phyloP scores from a whole-genome alignment of 306 rosid species.

The Datisca glomerata region DNA sequence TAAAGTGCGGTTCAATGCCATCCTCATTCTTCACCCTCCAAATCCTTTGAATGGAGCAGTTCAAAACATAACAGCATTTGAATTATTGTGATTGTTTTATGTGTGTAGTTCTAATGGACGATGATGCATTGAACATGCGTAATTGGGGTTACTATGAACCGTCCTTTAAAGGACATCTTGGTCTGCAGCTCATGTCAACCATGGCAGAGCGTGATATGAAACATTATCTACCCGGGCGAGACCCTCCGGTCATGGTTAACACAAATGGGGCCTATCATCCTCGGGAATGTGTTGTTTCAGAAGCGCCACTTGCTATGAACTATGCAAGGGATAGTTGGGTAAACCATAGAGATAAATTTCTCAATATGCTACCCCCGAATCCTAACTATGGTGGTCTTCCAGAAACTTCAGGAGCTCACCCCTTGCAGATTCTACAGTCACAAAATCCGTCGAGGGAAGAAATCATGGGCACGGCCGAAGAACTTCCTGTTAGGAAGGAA shows the following conservation, averaged over 20 bases:
- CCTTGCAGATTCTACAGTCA: constrained; percentile 48
- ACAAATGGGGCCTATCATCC: constrained; percentile 53
- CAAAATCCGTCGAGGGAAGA: constrained; percentile 46
- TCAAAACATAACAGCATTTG: constrained; percentile 10
- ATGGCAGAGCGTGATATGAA: constrained; percentile 72
- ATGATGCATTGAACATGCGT: constrained; percentile 83
- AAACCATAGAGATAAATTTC: constrained; percentile 55
- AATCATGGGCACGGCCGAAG: constrained; percentile 44
- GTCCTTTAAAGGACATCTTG: constrained; percentile 71
- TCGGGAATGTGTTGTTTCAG: constrained; percentile 52
- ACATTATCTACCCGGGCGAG: constrained; percentile 59
- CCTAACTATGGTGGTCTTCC: constrained; percentile 51
- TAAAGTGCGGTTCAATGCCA: too few relatives aligned
- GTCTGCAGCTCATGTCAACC: constrained; percentile 86
- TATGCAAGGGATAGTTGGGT: constrained; percentile 73
- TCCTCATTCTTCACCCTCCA: neutral
- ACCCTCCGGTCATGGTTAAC: constrained; percentile 37
- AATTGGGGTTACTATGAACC: constrained; percentile 97
- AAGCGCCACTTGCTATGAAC: constrained; percentile 38
- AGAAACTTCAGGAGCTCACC: constrained; percentile 53
- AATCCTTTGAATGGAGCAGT: constrained; percentile 12
- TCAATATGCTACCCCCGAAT: constrained; percentile 55
- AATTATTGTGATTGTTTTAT: constrained; percentile 15
- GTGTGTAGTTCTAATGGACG: constrained; percentile 75
- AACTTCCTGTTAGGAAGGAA: constrained; percentile 46